Conservation (phyloP, 805 yeast genomes). For the Clavispora fructus region DNA sequence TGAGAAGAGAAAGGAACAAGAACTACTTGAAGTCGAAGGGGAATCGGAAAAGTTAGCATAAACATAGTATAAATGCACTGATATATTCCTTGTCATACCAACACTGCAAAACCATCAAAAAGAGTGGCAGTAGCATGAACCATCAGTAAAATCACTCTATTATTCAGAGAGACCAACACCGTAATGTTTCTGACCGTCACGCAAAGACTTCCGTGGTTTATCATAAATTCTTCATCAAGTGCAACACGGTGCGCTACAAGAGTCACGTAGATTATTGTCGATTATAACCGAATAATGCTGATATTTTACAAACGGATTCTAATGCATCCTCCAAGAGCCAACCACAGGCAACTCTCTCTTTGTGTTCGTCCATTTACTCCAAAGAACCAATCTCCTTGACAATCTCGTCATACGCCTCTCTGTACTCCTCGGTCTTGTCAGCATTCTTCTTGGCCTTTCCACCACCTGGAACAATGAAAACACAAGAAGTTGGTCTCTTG, state of each 20-base stretch:
- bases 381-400: constrained; percentile 74
- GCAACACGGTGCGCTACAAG: not conserved
- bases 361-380: constrained; percentile 6
- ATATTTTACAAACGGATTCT: constrained; percentile 7
- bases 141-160: no score
- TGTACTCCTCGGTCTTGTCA: constrained; percentile 72
- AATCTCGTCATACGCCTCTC: constrained; percentile 87
- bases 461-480: constrained; percentile 95
- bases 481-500: constrained; percentile 97
- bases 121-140: no score
- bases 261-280: not conserved
- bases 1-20: constrained; percentile 3
- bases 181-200: no score
- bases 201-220: no score
- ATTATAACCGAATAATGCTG: constrained; percentile 4
- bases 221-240: no score
- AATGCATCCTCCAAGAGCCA: not conserved
- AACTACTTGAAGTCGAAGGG: not conserved
- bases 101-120: no score
- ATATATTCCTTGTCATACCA: no score
- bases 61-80: not conserved
- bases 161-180: no score
- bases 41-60: not conserved
- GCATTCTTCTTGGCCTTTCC: constrained; percentile 76
- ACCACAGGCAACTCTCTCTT: not conserved